Conservation (phyloP, 2,329 filamentous ascomycete species). For the Fusarium decemcellulare region DNA sequence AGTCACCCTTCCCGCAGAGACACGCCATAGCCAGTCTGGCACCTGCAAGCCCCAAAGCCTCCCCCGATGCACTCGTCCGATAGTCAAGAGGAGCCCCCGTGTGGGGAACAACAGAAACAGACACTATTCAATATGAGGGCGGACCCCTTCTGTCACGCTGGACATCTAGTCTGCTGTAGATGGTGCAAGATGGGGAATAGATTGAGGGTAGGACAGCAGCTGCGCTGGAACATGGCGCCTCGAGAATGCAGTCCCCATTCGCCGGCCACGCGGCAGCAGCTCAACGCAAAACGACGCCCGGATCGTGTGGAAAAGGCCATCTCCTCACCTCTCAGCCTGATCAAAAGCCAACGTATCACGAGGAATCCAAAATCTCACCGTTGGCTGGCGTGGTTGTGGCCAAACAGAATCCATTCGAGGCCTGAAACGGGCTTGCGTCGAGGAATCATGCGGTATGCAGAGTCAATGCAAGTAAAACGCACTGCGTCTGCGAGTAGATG, state of each 20-base stretch:
- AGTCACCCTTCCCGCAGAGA: background rate
- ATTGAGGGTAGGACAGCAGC: slow-evolving; percentile 11
- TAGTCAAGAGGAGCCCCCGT: background rate
- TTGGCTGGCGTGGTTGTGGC: slow-evolving; percentile 4
- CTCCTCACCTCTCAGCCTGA: background rate
- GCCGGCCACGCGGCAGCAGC: background rate
- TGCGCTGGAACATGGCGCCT: slow-evolving; percentile 25
- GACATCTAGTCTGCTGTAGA: slow-evolving; percentile 6
- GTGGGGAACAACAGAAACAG: background rate
- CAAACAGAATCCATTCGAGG: background rate
- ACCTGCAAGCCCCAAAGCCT: background rate
- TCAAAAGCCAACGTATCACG: background rate
- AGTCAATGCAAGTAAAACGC: background rate
- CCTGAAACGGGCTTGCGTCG: slow-evolving; percentile 5
- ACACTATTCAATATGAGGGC: too few relatives aligned
- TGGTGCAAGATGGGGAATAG: slow-evolving; percentile 1
- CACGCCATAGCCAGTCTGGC: background rate
- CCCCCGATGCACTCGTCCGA: slow-evolving; percentile 1
- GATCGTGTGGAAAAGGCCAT: background rate
- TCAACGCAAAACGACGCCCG: background rate
- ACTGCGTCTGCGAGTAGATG: slow-evolving; percentile 13
- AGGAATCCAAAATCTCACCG: background rate
- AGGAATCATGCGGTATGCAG: background rate
- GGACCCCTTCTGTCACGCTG: slow-evolving; percentile 8
- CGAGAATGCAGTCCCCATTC: slow-evolving; percentile 5